phyloP scores from a whole-genome alignment of 2,329 filamentous ascomycete genomes.

The Pestalotiopsis fici region DNA sequence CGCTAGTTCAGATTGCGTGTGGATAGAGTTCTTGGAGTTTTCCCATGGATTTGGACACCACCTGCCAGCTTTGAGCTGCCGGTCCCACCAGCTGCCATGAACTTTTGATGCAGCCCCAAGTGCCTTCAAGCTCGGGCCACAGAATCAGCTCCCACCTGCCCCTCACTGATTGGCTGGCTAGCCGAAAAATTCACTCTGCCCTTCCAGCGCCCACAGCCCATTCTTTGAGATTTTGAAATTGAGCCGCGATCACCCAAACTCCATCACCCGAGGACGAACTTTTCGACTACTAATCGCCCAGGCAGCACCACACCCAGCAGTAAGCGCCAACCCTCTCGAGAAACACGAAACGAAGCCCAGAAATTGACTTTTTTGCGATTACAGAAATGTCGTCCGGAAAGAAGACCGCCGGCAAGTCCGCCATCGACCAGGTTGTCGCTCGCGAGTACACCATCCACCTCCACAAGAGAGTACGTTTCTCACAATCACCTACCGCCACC shows the following conservation, averaged over 20 bases:
- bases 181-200: constrained; percentile 9
- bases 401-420: constrained; percentile 79
- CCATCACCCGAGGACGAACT: constrained; percentile 1
- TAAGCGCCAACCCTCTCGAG: not conserved
- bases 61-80: not conserved
- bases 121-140: not conserved
- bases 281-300: constrained; percentile 4
- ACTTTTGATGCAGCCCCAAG: not conserved
- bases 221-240: constrained; percentile 7
- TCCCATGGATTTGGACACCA: not conserved
- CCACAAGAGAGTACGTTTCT: constrained; percentile 91
- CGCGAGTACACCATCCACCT: constrained; percentile 99
- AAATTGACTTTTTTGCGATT: not conserved
- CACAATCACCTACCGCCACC: constrained; percentile 4
- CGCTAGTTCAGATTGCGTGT: not conserved
- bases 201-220: constrained; percentile 3
- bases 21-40: not conserved
- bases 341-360: not conserved
- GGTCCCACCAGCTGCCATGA: not conserved
- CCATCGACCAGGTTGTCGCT: constrained; percentile 98
- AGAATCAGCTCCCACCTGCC: not conserved
- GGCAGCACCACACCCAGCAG: constrained; percentile 2
- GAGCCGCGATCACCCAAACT: constrained; percentile 1
- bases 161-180: constrained; percentile 6
- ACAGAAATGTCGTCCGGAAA: constrained; percentile 61